These are phyloP conservation scores for Chiua virens DNA, from an alignment of 768 basidiomycete genomes.

Conservation along the genomic window DNA sequence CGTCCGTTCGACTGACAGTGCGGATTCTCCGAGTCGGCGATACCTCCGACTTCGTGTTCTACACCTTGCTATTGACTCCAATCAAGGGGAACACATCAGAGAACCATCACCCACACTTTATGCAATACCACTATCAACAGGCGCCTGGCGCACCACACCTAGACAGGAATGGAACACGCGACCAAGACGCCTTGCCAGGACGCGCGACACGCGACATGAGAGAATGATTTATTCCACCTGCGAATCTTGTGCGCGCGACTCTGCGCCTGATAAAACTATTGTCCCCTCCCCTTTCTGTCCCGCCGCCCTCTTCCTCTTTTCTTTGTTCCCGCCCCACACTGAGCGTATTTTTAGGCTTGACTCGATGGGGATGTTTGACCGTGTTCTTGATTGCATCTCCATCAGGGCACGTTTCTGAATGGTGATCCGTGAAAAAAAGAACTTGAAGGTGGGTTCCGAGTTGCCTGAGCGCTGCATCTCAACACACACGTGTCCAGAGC, in stretches of 20 bases:
- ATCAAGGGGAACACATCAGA: too few species aligned
- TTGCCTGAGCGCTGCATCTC: not conserved
- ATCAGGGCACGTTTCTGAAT: too few species aligned
- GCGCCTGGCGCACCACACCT: too few species aligned
- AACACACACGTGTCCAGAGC: not conserved
- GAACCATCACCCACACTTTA: too few species aligned
- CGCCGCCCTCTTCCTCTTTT: not conserved
- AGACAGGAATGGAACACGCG: too few species aligned
- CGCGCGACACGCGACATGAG: too few species aligned
- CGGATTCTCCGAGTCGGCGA: slow-evolving; percentile 13
- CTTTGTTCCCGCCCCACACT: too few species aligned
- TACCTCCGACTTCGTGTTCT: not conserved
- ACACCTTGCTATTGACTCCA: too few species aligned
- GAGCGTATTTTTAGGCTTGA: not conserved
- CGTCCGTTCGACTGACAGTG: not conserved
- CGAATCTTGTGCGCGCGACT: slow-evolving; percentile 12
- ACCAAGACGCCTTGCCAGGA: not conserved
- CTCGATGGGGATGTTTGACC: not conserved
- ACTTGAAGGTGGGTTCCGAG: slow-evolving; percentile 10
- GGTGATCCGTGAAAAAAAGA: not conserved
- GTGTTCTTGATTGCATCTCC: too few species aligned
- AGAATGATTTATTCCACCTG: not conserved
- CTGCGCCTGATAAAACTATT: not conserved
- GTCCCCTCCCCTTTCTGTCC: not conserved
- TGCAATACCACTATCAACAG: too few species aligned